Evolutionary conservation across 257 asterid genomes (phyloP).

Genomic region (Solanum chilense): DNA sequence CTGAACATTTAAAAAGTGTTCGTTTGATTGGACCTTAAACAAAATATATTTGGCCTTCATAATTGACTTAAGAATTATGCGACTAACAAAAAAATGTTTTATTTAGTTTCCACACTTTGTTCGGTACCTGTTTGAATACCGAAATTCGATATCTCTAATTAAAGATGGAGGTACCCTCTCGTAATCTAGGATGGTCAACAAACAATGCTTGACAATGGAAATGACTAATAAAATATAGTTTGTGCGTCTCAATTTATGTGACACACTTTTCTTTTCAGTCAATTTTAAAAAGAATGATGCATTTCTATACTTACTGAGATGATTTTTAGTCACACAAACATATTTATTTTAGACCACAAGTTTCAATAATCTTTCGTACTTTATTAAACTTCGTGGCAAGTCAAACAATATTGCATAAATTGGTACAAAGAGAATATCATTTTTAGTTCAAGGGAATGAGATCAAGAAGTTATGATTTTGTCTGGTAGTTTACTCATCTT

Average conservation of each 20-base stretch:
- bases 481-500: neutral
- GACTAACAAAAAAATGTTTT: neutral
- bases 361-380: neutral
- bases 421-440: neutral
- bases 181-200: neutral
- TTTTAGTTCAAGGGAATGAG: neutral
- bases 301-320: neutral
- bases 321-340: neutral
- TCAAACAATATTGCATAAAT: neutral
- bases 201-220: neutral
- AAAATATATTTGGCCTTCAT: neutral
- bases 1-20: neutral
- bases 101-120: neutral
- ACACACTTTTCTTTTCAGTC: neutral
- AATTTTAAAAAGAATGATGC: neutral
- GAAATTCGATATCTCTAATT: neutral
- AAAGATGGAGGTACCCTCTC: neutral
- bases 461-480: neutral
- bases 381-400: rapidly evolving
- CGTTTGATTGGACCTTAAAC: neutral
- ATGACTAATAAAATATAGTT: neutral
- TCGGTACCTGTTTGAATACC: neutral
- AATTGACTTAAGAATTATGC: neutral
- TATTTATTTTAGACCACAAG: neutral
- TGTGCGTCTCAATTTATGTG: neutral